Evolutionary conservation across 768 basidiomycete genomes (phyloP), one percentile per base, ranked within the genome.

Genomic region (Lyophyllum atratum): DNA sequence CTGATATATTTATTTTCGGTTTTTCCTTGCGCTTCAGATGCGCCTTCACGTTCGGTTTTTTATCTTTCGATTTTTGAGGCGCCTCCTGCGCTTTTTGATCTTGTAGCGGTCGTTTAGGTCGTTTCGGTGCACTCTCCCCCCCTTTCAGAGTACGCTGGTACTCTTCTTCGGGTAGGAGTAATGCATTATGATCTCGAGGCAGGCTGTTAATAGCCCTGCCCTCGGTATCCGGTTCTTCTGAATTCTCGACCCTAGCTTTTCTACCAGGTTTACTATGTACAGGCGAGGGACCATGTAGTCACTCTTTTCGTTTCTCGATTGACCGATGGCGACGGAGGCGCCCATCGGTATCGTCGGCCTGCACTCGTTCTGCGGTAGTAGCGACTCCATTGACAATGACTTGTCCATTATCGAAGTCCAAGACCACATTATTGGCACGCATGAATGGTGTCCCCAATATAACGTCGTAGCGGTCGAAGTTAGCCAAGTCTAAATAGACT

Each of bases 231-330:
- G 29, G 29, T n/a, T 39, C 17, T 12, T 12, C 17, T 4, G 12
- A 39, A 39, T 7, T 4, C 15, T 39, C 17, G 3, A 46, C 17
- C 17, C 17, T n/a, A 12, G 17, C 37, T 31, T 31, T 31, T 4
- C 10, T 9, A 4, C 10, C 10, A 39, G 37, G 12, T 4, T n/a
- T 14, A 4, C 4, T 39, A 12, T 39, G 17, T n/a, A n/a, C 37
- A 14, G 37, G 37, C 37, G 4, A 14, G 37, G 37, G 17, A 39
- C 37, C 37, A 31, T 31, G 29, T 31, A 31, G 29, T 31, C 29
- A 31, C 29, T 58, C 50, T 26, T 26, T 6, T 25, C 25, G 22
- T 43, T 59, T 59, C 11, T 60, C 53, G 8, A 42, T 54, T 5
- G 40, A 19, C 11, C 11, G 29, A n/a, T n/a, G n/a, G n/a, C n/a